Evolutionary conservation across 2,329 filamentous ascomycete genomes (phyloP), one percentile per base, ranked within the genome.

Genomic region (Pseudocercospora ulei): DNA sequence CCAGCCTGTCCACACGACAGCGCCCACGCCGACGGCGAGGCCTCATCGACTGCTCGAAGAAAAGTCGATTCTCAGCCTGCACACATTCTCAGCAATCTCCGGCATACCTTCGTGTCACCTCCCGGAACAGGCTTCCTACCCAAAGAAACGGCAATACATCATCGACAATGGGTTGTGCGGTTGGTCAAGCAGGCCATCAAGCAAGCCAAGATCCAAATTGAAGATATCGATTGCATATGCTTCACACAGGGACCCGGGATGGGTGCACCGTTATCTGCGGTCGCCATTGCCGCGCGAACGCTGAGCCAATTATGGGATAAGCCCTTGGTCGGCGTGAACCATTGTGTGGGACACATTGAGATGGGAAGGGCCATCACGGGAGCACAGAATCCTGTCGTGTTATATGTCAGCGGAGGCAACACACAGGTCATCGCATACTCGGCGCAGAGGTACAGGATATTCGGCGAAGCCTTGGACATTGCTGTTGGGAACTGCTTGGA

Each of bases 361-460:
- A 98, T 98, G 90, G 90, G 90, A 19, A 75, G 90, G 35, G 74
- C 82, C 43, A 94, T 98, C 58, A 96, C 90, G 3, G 82, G 84
- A 43, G 86, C 90, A 9, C 67, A 74, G 14, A 88, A 98, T 64
- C 90, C 90, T 0, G 87, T 96, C 22, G 90, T 98, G 31, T 70
- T 98, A 24, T 98, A 98, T 63, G 90, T 96, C 25, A 85, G 78
- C 13, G 90, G 90, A 46, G 90, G 90, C 42, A 98, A 98, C 68
- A 94, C 88, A 8, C 88, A 98, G 66, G 88, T 96, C 16, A 96
- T 96, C 51, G 90, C 90, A 30, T 98, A 96, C 65, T 86, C 85
- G 22, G 82, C 88, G 49, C 83, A 87, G 60, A 75, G 88, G 41
- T 98, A 98, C 67, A 81, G 90, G 41, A 98, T 98, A 60, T 98